Evolutionary conservation across 768 basidiomycete genomes (phyloP), one percentile per base, ranked within the genome.

Genomic region (Boletus vinaceobasis): DNA sequence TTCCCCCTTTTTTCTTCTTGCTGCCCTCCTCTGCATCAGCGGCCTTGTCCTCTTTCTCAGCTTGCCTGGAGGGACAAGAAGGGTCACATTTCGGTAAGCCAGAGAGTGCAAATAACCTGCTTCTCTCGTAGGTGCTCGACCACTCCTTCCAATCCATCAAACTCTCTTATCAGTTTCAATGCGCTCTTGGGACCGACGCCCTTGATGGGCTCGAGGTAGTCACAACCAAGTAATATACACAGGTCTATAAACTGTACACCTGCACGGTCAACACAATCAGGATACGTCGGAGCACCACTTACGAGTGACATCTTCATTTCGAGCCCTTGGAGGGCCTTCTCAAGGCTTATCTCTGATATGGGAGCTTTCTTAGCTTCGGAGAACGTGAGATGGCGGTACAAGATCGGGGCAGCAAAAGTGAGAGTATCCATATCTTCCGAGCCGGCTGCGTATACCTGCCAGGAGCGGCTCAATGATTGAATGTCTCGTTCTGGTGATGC

Each of bases 381-480:
- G 75, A 98, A 98, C 13, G 97, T 98, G 55, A 99, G 82, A 72
- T 98, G 97, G 29, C 97, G 91, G 62, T 90, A 88, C 9, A 99
- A 79, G 42, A 96, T 86, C 2, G 97, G 96, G 0, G 96, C 76
- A 60, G 84, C 81, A 77, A 99, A 99, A 1, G 97, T 99, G 21
- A 99, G 83, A 8, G 97, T 99, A 65, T 99, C 97, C 97, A 99
- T 99, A 71, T 99, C 97, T 73, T 98, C 97, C 0, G 95, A 97
- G 14, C 97, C 97, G 8, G 97, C 95, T 1, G 92, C 97, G 69
- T 92, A 98, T 27, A 98, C 93, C 91, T 93, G 48, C 5, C 31
- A 49, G 37, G 42, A 39, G 46, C 10, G 15, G 17, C 14, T 60
- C 43, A 48, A n/a, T 19, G 39, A 26, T 38, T 0, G 26, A 33